These are phyloP conservation scores for Yamadazyma diospyri DNA, from an alignment of 1,139 yeast genomes.

Conservation along the genomic window DNA sequence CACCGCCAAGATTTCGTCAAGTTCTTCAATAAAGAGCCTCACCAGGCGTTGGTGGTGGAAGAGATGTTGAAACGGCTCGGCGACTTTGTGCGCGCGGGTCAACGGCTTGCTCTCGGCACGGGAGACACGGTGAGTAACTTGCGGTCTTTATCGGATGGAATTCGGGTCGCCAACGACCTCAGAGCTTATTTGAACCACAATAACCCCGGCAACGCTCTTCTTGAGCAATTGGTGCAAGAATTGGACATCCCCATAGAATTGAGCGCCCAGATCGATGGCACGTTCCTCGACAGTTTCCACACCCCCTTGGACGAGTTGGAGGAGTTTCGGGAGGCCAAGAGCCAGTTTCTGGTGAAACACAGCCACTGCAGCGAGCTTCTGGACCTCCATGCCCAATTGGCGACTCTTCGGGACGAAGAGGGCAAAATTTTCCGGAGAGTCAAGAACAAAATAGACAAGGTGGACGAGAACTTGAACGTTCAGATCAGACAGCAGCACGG, in stretches of 20 bases:
- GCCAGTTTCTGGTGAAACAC: conserved; percentile 24
- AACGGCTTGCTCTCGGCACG: conserved; percentile 32
- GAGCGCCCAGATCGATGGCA: conserved; percentile 24
- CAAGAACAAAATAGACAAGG: conserved; percentile 16
- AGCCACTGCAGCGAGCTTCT: conserved; percentile 26
- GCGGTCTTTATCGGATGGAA: conserved; percentile 30
- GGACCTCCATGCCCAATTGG: conserved; percentile 32
- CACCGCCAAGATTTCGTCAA: conserved; percentile 62
- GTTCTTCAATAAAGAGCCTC: conserved; percentile 40
- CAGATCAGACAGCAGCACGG: conserved; percentile 30
- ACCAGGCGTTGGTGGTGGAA: conserved; percentile 10
- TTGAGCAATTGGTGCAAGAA: conserved; percentile 20
- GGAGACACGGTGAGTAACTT: conserved; percentile 34
- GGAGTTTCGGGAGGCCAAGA: conserved; percentile 5
- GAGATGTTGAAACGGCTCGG: conserved; percentile 28
- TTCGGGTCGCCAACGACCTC: conserved; percentile 21
- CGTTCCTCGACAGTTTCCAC: conserved; percentile 18
- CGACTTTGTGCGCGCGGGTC: conserved; percentile 38
- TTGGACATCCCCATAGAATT: conserved; percentile 29
- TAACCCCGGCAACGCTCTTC: conserved; percentile 9
- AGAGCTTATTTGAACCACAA: conserved; percentile 18
- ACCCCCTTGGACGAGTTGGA: conserved; percentile 9
- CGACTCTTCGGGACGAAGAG: conserved; percentile 24
- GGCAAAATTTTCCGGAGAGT: conserved; percentile 18
- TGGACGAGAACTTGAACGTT: conserved; percentile 30